These are phyloP conservation scores for Hibiscus trionum DNA, from an alignment of 345 rosid species.

Conservation along the genomic window DNA sequence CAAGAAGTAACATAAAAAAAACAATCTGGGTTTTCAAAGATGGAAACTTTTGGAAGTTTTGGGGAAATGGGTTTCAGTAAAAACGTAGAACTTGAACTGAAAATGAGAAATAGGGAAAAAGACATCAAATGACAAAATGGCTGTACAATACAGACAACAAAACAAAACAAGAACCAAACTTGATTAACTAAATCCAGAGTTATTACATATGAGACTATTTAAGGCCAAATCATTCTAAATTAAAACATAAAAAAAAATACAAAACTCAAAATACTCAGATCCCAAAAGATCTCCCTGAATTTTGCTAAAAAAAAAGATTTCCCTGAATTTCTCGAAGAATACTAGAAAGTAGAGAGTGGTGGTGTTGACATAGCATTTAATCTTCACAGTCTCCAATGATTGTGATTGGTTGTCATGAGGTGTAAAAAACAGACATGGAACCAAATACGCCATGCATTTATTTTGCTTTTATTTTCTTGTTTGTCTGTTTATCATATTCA, in stretches of 20 bases:
- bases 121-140: not conserved
- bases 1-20: not conserved
- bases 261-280: constrained; percentile 7
- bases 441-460: not conserved
- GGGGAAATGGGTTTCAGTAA: not conserved
- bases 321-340: constrained; percentile 1
- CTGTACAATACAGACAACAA: not conserved
- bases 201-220: not conserved
- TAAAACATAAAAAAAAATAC: not conserved
- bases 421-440: constrained; percentile 6
- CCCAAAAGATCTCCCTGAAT: not conserved
- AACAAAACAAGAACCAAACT: not conserved
- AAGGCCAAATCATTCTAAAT: not conserved
- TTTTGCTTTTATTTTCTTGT: not conserved
- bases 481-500: not conserved
- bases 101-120: not conserved
- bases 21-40: constrained; percentile 7
- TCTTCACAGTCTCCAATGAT: constrained; percentile 6
- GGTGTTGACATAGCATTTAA: constrained; percentile 5
- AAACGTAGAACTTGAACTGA: not conserved
- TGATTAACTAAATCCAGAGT: not conserved
- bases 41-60: not conserved
- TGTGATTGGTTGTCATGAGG: constrained; percentile 16
- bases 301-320: constrained; percentile 4
- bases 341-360: not conserved